These are phyloP conservation scores for Wallacemonas sp. DNA, from an alignment of 208 protist species.

Conservation along the genomic window DNA sequence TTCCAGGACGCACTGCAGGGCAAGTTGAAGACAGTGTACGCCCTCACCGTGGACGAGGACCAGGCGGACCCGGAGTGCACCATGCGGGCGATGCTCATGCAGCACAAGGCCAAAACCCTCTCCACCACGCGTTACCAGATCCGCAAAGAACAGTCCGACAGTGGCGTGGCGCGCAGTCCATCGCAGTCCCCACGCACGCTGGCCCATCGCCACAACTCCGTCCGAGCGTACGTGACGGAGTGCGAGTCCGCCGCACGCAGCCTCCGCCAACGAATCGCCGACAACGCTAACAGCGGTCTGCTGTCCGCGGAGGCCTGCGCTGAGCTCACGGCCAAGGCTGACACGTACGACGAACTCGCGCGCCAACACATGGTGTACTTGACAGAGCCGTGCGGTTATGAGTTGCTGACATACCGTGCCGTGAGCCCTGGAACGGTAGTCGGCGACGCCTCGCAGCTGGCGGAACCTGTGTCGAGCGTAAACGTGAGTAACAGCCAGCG, in stretches of 20 bases:
- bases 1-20: slow-evolving; percentile 32
- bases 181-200: slow-evolving; percentile 14
- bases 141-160: not conserved
- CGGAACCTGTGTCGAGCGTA: not conserved
- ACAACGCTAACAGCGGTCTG: not conserved
- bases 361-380: slow-evolving; percentile 37
- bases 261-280: not conserved
- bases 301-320: not conserved
- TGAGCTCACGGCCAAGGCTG: not conserved
- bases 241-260: not conserved
- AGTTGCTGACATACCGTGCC: slow-evolving; percentile 6
- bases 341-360: slow-evolving; percentile 19
- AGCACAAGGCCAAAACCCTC: slow-evolving; percentile 20
- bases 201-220: slow-evolving; percentile 9
- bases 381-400: slow-evolving; percentile 1
- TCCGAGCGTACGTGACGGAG: slow-evolving; percentile 2
- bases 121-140: slow-evolving; percentile 3
- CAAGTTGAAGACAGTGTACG: slow-evolving; percentile 24
- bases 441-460: slow-evolving; percentile 1
- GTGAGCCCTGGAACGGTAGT: not conserved
- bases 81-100: slow-evolving; percentile 19
- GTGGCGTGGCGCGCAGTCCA: slow-evolving; percentile 1
- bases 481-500: not conserved
- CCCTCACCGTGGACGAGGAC: slow-evolving; percentile 24
- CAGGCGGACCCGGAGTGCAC: not conserved